Evolutionary conservation across 106 monocot species (phyloP), one percentile per base, ranked within the genome.

Genomic region (Acorus gramineus): DNA sequence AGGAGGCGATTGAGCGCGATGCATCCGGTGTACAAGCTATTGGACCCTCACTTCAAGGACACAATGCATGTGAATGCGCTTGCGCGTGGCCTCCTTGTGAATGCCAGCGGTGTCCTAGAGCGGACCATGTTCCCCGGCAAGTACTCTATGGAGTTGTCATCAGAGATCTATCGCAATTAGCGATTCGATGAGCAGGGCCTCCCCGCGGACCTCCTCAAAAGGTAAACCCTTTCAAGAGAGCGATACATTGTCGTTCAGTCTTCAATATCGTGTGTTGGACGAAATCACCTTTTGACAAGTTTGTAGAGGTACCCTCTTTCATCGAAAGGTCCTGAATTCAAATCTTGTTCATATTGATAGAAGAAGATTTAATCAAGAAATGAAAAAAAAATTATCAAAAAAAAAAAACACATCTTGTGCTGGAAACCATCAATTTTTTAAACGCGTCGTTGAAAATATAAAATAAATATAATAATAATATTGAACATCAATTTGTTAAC

Each of bases 41-140:
- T 90, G 2, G 71, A 85, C 6, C 89, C 89, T 14, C 89, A 90
- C 64, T 90, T 82, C 66, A 82, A 82, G 75, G 89, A 90, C 72
- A 90, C 77, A 2, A 72, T 90, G 85, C 77, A 82, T 6, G 76
- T 90, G 57, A 90, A 90, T 60, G 68, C 89, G 0, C 78, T 90
- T 14, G 89, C 80, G 7, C 73, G 89, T 12, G 64, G 77, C 42
- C 53, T 85, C 8, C 77, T 90, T 4, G 51, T 90, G 12, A 82
- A 75, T 61, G 70, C 89, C n/a, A 82, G 82, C 4, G 89, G 89
- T 4, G 60, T 90, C n/a, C 71, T 90, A 9, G 89, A 90, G 82
- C 75, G 12, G 77, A 90, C 85, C 3, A 78, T 85, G 79, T 90
- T 69, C 64, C 73, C 86, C 3, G 78, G 71, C 13, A 90, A 79